These are phyloP conservation scores for Nissolia schottii DNA, from an alignment of 306 rosid species.

Conservation along the genomic window DNA sequence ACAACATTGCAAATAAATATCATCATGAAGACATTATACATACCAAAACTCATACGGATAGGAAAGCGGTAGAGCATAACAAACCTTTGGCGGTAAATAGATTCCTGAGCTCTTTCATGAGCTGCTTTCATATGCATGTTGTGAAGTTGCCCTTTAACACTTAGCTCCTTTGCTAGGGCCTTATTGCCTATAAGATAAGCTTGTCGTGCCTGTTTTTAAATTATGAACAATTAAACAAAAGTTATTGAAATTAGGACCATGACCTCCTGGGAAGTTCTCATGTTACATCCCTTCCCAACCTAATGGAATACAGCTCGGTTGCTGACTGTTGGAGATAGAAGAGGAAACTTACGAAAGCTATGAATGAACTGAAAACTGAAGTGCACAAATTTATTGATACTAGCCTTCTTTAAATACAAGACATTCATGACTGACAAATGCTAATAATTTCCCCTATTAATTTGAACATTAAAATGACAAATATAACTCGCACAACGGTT, in stretches of 20 bases:
- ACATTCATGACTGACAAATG: no score
- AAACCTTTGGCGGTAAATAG: conserved; percentile 85
- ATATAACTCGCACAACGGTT: no score
- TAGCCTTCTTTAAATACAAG: no score
- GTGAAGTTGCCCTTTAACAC: conserved; percentile 76
- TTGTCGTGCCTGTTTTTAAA: conserved; percentile 66
- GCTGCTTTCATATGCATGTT: conserved; percentile 82
- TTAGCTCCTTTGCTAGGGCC: conserved; percentile 77
- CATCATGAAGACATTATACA: not conserved
- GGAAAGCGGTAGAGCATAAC: conserved; percentile 28
- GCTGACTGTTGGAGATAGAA: no score
- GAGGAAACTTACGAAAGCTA: no score
- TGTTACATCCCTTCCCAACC: conserved; percentile 1
- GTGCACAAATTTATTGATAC: no score
- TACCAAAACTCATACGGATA: not conserved
- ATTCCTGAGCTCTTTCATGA: conserved; percentile 87
- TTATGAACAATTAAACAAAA: conserved; percentile 14
- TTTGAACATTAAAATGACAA: no score
- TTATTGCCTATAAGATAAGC: conserved; percentile 78
- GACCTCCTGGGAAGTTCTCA: not conserved
- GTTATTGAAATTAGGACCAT: conserved; percentile 4
- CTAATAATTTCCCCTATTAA: no score
- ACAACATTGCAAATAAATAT: not conserved
- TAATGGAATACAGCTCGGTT: not conserved
- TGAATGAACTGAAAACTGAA: no score